phyloP scores from a whole-genome alignment of 805 yeast species.

The Candida quercuum region DNA sequence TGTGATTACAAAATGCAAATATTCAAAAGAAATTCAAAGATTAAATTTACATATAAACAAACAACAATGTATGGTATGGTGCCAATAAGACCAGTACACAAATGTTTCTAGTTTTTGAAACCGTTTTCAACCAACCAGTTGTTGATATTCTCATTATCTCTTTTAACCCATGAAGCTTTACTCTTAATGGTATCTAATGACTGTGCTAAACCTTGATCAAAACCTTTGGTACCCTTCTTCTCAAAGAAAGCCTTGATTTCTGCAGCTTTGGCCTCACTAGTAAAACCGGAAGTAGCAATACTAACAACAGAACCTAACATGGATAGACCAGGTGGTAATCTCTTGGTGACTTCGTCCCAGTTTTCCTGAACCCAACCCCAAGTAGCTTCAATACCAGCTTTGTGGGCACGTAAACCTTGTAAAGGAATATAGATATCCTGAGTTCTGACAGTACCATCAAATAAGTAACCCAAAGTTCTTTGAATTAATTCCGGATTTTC shows the following conservation, averaged over 20 bases:
- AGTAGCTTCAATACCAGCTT: slow-evolving; percentile 58
- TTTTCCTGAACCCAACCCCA: slow-evolving; percentile 71
- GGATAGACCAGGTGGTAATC: slow-evolving; percentile 75
- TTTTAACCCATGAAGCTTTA: slow-evolving; percentile 51
- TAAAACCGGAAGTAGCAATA: slow-evolving; percentile 54
- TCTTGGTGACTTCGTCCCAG: slow-evolving; percentile 64
- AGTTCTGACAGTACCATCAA: slow-evolving; percentile 54
- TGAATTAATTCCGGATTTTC: slow-evolving; percentile 44
- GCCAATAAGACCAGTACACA: background rate
- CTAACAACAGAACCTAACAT: slow-evolving; percentile 75
- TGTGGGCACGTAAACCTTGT: slow-evolving; percentile 61
- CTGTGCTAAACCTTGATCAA: slow-evolving; percentile 59
- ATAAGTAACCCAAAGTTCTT: slow-evolving; percentile 50
- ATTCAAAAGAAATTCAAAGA: too few species aligned
- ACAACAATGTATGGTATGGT: background rate
- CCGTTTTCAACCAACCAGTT: slow-evolving; percentile 42
- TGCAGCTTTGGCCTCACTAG: slow-evolving; percentile 46
- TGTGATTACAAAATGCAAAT: too few species aligned
- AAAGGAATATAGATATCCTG: slow-evolving; percentile 80
- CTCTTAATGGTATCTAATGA: slow-evolving; percentile 55
- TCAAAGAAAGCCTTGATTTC: slow-evolving; percentile 47
- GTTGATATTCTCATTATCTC: slow-evolving; percentile 44
- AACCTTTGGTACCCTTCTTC: slow-evolving; percentile 55
- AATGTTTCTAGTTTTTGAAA: slow-evolving; percentile 6
- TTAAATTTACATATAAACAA: background rate